Base-by-base conservation (phyloP, 2,329 filamentous ascomycete genomes). In the Colletotrichum sp. region DNA sequence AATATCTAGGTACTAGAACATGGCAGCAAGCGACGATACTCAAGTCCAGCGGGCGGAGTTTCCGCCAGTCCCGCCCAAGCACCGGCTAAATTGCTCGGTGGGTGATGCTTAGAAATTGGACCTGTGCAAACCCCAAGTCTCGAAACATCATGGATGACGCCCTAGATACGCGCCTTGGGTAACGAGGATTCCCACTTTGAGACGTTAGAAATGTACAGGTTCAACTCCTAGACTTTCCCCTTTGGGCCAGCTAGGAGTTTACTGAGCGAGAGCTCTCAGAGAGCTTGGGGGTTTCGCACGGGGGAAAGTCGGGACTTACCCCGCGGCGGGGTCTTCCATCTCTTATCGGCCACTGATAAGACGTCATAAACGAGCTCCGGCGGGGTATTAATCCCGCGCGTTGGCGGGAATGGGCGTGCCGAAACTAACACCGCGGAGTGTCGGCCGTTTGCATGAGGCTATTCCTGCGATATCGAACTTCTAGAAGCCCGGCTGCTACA, bases 301-400 rank as follows among this genome's bases (percentile, higher is more conserved):
- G 57, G 59, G 69, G 52, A 63, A 61, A 43, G 24, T 71, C 68
- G 68, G 48, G 13, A 61, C 36, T 28, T 73, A 76, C 74, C 70
- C 74, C 74, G 74, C 74, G 43, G 70, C 74, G 70, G 59, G 70
- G 64, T 14, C 16, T 26, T 43, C n/a, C n/a, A 52, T 21, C 43
- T 28, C 26, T 68, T 72, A 73, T 65, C 70, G 34, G n/a, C 32
- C 21, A 34, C 21, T 24, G 73, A 73, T 75, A 73, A 73, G 57
- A 75, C 73, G 70, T 75, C 73, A 75, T 73, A 8, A 43, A 68
- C 12, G 63, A 43, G 18, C 8, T 55, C n/a, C 59, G 30, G 39
- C 24, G 63, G 28, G 32, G 13, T 43, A 12, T 21, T 10, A 30
- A n/a, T 36, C 57, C 34, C 68, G 36, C 13, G 24, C 55, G 34